Base-by-base conservation (phyloP, 2,329 filamentous ascomycete species). In the Penicillium sp. region DNA sequence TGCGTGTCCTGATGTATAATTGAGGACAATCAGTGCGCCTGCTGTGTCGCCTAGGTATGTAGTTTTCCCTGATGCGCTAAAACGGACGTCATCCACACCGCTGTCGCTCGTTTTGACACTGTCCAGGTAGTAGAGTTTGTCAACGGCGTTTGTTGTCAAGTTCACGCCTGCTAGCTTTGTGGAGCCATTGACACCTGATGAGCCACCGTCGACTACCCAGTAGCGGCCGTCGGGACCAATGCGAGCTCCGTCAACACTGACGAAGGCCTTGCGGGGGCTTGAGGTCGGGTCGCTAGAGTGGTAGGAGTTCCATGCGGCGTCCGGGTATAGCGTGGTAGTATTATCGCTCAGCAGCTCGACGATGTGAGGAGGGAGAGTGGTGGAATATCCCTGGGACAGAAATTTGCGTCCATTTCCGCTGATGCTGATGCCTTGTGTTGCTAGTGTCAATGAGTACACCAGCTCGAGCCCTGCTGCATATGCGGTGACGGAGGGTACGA, bases 111-210 rank as follows among this genome's bases (percentile, higher is more conserved):
- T 62, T 0, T 63, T 74, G 29, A 67, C 66, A 31, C 71, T 71
- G 44, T 71, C 74, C 55, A 76, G 65, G 35, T 64, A 76, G 35
- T 64, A 76, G 7, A 73, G 60, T 8, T 65, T 60, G n/a, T 63
- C 61, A 11, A 75, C 71, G 14, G 59, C 49, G 56, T 77, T 72
- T 11, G 69, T 73, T 3, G 61, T 69, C 5, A 74, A 37, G 56
- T 76, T 68, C 24, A 76, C 60, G 8, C 57, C 56, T 1, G 77
- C 64, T 10, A 77, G 65, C 58, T 76, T 77, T 44, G 26, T 56
- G 4, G 68, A 68, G 43, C 62, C 73, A 65, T 16, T 57, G 3
- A 31, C 47, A 7, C 65, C 62, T 6, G 47, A 47, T 9, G 64
- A 65, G 26, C 72, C 71, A 7, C 65, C 61, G 44, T 75, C 72